phyloP scores from a whole-genome alignment of 257 asterid genomes.

The Galeopsis tetrahit region DNA sequence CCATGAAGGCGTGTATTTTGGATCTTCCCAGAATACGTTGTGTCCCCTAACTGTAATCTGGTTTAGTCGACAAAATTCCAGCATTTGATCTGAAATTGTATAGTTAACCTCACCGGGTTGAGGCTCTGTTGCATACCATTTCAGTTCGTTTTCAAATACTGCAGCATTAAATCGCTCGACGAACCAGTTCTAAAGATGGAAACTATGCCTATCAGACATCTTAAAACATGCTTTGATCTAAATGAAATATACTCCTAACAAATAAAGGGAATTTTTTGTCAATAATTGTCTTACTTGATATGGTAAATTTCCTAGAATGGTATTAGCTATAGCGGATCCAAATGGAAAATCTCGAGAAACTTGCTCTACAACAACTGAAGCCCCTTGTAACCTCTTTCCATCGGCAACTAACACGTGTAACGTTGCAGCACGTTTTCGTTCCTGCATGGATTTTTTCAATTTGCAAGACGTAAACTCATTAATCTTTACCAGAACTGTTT shows the following conservation, averaged over 20 bases:
- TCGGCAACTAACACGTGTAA: conserved; percentile 51
- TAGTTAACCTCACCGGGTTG: conserved; percentile 58
- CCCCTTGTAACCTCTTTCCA: conserved; percentile 50
- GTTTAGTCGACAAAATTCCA: conserved; percentile 47
- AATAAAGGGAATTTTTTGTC: background rate
- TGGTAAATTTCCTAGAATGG: conserved; percentile 49
- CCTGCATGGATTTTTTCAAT: conserved; percentile 38
- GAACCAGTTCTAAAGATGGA: conserved; percentile 53
- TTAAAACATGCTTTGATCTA: background rate
- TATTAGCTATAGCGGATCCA: conserved; percentile 55
- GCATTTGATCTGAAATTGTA: conserved; percentile 57
- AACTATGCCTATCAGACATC: background rate
- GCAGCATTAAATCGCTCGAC: conserved; percentile 66
- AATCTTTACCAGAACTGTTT: background rate
- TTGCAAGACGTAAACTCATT: too few species aligned
- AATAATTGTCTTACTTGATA: conserved; percentile 49
- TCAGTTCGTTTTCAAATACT: conserved; percentile 72
- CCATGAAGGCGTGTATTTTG: conserved; percentile 50
- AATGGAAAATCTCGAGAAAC: conserved; percentile 61
- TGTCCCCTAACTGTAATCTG: conserved; percentile 67
- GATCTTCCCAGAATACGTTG: conserved; percentile 70
- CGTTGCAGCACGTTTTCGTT: conserved; percentile 52
- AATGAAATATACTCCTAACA: conserved; percentile 37
- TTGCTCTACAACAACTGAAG: conserved; percentile 49
- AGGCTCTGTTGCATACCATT: conserved; percentile 67